Conservation (phyloP, 495 filamentous ascomycete species). For the Annulohypoxylon bovei region DNA sequence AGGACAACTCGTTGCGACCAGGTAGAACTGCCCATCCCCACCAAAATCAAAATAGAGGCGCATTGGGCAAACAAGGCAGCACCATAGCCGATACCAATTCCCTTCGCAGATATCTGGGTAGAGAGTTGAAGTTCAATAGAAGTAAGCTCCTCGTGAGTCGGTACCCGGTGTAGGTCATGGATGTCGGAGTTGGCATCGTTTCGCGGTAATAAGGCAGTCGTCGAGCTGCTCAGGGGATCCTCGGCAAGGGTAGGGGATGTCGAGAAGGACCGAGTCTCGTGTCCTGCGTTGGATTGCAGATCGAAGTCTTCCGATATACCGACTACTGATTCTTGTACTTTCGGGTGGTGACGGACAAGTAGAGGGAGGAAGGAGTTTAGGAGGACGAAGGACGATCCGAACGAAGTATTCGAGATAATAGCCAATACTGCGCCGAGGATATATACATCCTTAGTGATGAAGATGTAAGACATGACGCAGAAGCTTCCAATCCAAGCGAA, state of each 20-base stretch:
- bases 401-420: conserved; percentile 89
- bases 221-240: conserved; percentile 52
- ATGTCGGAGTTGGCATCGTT: conserved; percentile 44
- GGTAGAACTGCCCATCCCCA: conserved; percentile 74
- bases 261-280: conserved; percentile 36
- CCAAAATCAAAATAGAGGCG: conserved; percentile 75
- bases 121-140: conserved; percentile 79
- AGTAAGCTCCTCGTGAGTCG: conserved; percentile 55
- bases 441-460: conserved; percentile 76
- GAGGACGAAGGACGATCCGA: conserved; percentile 86
- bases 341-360: conserved; percentile 80
- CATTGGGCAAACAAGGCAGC: conserved; percentile 83
- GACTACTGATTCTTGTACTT: conserved; percentile 48
- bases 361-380: conserved; percentile 86
- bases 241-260: conserved; percentile 40
- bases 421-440: conserved; percentile 83
- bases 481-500: conserved; percentile 86
- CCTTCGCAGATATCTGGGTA: conserved; percentile 85
- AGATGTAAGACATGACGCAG: conserved; percentile 89
- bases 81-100: conserved; percentile 90
- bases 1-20: conserved; percentile 84
- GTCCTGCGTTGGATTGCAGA: conserved; percentile 28
- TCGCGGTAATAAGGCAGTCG: conserved; percentile 54
- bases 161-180: conserved; percentile 47
- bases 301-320: conserved; percentile 48